Base-by-base conservation (phyloP, 495 filamentous ascomycete species). In the Penicillium alfredii region DNA sequence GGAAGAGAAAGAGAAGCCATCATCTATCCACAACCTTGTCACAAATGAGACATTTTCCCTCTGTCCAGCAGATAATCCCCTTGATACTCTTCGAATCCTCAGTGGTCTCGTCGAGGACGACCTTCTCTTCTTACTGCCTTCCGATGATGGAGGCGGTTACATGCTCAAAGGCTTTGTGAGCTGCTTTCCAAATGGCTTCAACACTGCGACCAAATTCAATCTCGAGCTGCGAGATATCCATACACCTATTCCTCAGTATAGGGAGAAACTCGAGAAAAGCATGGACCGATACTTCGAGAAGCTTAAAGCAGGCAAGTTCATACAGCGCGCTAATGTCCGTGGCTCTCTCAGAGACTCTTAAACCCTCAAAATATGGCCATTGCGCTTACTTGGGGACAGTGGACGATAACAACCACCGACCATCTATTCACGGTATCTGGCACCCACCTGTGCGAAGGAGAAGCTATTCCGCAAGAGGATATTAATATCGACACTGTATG, bases 231-330 rank as follows among this genome's bases (percentile, higher is more conserved):
- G 69, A 3, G 74, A 78, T 22, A 81, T 89, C 32, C 85, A 89
- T 43, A 59, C 33, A 5, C 80, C 79, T 1, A 76, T 82, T 3
- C 81, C 81, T 1, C 70, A 72, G 0, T 88, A 86, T 45, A 62
- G 60, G 18, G 71, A 73, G 11, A 84, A 80, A 51, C 64, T 88
- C 9, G 77, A 78, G 32, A 71, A 69, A 22, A 81, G 78, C 35
- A 85, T 89, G 77, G 81, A 87, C 58, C 68, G 76, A n/a, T 86
- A 75, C 49, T 88, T 89, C 32, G 48, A 41, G 3, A 50, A 40
- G 23, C 16, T 64, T 8, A 38, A 57, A 32, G 39, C 42, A 11
- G 60, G 60, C 2, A 55, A 45, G 19, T 59, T 60, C 28, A 42
- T 64, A 7, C 57, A 51, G 30, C 42, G 60, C 13, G 53, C 42